Conservation (phyloP, 768 basidiomycete genomes). For the Naganishia randhawae region DNA sequence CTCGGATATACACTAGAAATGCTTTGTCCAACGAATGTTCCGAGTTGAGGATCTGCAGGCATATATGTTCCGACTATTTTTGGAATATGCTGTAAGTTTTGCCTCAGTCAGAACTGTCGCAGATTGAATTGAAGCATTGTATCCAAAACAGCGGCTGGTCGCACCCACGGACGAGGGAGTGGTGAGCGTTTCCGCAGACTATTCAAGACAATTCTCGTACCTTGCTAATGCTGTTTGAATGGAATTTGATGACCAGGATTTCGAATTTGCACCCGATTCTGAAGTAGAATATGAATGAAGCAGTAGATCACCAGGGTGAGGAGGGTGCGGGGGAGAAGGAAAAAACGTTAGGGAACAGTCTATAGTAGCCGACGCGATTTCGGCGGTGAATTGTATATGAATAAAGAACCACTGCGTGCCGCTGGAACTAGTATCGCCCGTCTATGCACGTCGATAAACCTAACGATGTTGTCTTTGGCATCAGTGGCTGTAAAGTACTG, state of each 20-base stretch:
- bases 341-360: no score
- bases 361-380: no score
- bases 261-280: neutral
- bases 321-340: no score
- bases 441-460: no score
- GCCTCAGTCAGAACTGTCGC: neutral
- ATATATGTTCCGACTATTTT: slow-evolving; percentile 51
- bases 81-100: slow-evolving; percentile 49
- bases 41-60: slow-evolving; percentile 49
- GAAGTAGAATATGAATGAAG: neutral
- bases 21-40: slow-evolving; percentile 49
- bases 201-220: neutral
- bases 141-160: slow-evolving; percentile 14
- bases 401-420: neutral
- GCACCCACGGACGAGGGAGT: slow-evolving; percentile 24
- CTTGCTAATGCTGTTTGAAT: neutral
- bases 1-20: slow-evolving; percentile 28
- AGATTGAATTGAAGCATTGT: neutral
- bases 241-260: neutral
- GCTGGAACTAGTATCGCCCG: neutral
- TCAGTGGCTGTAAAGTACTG: neutral
- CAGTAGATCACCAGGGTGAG: no score
- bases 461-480: neutral
- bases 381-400: no score
- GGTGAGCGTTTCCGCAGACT: neutral